Evolutionary conservation across 1,284 basidiomycete genomes (phyloP), one percentile per base, ranked within the genome.

Genomic region (Anthracocystis setariae): DNA sequence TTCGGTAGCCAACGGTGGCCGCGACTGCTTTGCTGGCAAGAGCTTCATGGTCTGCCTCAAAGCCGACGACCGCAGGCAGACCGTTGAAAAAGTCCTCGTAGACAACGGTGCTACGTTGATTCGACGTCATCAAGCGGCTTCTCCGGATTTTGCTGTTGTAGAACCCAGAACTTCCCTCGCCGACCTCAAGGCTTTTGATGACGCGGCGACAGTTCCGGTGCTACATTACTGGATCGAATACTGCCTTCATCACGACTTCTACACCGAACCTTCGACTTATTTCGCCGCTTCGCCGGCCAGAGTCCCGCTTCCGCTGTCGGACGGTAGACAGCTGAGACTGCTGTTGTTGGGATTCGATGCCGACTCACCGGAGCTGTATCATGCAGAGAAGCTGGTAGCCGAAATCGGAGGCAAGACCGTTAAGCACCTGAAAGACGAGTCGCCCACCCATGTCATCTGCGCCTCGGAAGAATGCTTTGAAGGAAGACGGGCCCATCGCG

Each of bases 161-260:
- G 52, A 66, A 8, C 54, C 58, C 5, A 61, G 57, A 23, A 21
- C 62, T 7, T 42, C 52, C 35, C 46, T 44, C 15, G 21, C 37
- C 48, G 17, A 49, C 33, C 35, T 64, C 21, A 17, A 53, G 13
- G 55, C 51, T 7, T 9, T 46, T 12, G 17, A 32, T 23, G 43
- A 62, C 25, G 58, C 57, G 33, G 37, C 27, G 5, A 40, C 21
- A 9, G n/a, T 37, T n/a, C 57, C 62, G 9, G 76, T 73, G 25
- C 67, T 68, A 20, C 76, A 78, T 49, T 70, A 71, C 66, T 78
- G 76, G 74, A 53, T 78, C 64, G 76, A 76, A 45, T 70, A 61
- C 49, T 76, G 74, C 48, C 59, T 76, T n/a, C 59, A 76, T 48
- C 51, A 73, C 55, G 71, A 75, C 32, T 4, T 23, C 21, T 55